Evolutionary conservation across 2,329 filamentous ascomycete genomes (phyloP), one percentile per base, ranked within the genome.

Genomic region (Scopulariopsis brevicaulis): DNA sequence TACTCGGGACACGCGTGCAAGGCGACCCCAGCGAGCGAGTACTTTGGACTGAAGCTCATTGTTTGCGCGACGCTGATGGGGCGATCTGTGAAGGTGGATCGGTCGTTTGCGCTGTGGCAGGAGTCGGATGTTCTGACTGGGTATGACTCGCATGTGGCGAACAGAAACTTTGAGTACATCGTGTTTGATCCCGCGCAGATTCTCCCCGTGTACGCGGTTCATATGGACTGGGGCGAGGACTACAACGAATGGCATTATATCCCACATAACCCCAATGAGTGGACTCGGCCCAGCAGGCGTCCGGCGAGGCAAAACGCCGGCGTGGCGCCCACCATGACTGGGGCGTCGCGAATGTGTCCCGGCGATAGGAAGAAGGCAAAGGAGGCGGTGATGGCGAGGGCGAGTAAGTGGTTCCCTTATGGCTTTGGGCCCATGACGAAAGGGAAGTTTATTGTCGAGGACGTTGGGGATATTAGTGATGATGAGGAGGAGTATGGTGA

Each of bases 31-130:
- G 53, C 65, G 0, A 63, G 65, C 15, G 62, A 70, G 25, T 67
- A 72, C 34, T 70, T 69, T 35, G 71, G 73, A 2, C 61, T 74
- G 53, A 72, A 75, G 53, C 63, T 78, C 3, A 63, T 77, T 22
- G 71, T 76, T 8, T 78, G 74, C 63, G 75, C 74, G 1, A 73
- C 69, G 3, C 59, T 78, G 50, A 77, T 78, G 74, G 75, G 74
- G 2, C 66, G 73, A 1, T 60, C 70, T 1, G 62, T 67, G 3
- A n/a, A 59, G 6, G 63, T 76, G 24, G 62, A 59, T 4, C 61
- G 64, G 5, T 63, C 65, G 0, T 65, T 69, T 25, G 63, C 68
- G 20, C 68, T 68, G 67, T 60, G 65, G 4, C 52, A 58, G 0
- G 63, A 68, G 34, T 60, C 59, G 1, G 37, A 65, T 22, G 63